Percentiles rank a stretch among this genome's conserved stretches.
These are phyloP conservation scores for Cryptosporidium andersoni DNA, from an alignment of 169 alveolate genomes.

Conservation along the genomic window DNA sequence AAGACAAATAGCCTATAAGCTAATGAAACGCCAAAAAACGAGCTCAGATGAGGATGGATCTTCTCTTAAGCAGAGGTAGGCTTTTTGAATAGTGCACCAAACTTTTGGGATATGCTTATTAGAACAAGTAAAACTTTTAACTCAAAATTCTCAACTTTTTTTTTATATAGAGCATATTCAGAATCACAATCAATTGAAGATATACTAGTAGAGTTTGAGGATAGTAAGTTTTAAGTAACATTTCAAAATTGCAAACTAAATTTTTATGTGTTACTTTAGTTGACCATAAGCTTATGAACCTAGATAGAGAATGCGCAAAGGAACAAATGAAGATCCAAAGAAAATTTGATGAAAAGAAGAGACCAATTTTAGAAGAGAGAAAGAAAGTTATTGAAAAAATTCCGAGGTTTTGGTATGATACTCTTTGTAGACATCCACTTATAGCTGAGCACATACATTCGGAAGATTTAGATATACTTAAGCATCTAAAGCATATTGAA, in stretches of 20 bases:
- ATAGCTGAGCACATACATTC: constrained; percentile 81
- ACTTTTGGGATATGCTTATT: too few relatives aligned
- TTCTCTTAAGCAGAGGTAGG: too few relatives aligned
- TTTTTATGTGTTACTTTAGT: constrained; percentile 1
- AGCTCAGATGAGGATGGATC: too few relatives aligned
- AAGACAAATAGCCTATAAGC: too few relatives aligned
- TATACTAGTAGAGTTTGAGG: constrained; percentile 24
- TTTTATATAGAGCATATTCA: too few relatives aligned
- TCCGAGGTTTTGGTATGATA: constrained; percentile 89
- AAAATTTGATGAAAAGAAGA: constrained; percentile 86
- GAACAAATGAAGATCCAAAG: constrained; percentile 87
- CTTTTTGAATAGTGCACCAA: too few relatives aligned
- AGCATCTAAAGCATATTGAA: constrained; percentile 80
- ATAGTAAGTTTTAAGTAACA: constrained; percentile 19
- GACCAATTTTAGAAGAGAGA: constrained; percentile 84
- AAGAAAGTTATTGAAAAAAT: constrained; percentile 82
- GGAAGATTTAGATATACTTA: constrained; percentile 84
- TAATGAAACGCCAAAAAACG: too few relatives aligned
- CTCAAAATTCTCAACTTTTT: too few relatives aligned
- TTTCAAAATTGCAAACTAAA: not conserved
- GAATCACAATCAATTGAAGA: not conserved
- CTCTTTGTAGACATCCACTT: constrained; percentile 86
- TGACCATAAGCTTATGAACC: constrained; percentile 62
- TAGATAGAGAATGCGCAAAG: constrained; percentile 88
- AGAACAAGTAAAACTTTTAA: too few relatives aligned